Evolutionary conservation across 2,329 filamentous ascomycete genomes (phyloP).

Genomic region (Sordariomycetes sp.): DNA sequence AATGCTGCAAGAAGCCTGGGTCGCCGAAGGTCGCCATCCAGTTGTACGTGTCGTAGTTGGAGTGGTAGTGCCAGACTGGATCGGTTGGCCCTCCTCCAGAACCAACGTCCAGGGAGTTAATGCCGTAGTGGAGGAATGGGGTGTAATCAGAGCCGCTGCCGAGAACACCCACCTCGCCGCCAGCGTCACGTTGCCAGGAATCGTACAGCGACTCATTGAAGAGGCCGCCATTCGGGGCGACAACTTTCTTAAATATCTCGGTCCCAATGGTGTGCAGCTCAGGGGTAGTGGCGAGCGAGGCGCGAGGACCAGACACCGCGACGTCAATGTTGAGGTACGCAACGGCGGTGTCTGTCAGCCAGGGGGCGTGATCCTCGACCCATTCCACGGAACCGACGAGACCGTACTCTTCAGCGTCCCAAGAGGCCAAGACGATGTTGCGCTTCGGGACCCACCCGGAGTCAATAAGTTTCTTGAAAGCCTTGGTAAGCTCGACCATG

Average conservation of each 20-base stretch:
- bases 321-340: constrained; percentile 79
- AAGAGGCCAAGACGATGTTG: constrained; percentile 61
- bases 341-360: constrained; percentile 62
- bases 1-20: constrained; percentile 50
- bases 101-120: constrained; percentile 44
- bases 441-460: constrained; percentile 74
- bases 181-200: constrained; percentile 24
- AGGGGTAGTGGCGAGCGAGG: constrained; percentile 52
- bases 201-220: constrained; percentile 30
- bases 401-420: constrained; percentile 72
- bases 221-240: constrained; percentile 49
- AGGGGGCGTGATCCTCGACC: constrained; percentile 75
- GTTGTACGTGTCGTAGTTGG: constrained; percentile 74
- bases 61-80: constrained; percentile 67
- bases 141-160: constrained; percentile 62
- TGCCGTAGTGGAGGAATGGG: constrained; percentile 50
- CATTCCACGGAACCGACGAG: constrained; percentile 76
- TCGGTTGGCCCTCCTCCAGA: constrained; percentile 33
- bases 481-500: constrained; percentile 65
- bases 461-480: constrained; percentile 59
- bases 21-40: constrained; percentile 82
- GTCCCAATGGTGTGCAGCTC: constrained; percentile 58
- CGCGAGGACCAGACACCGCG: constrained; percentile 47
- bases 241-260: constrained; percentile 50
- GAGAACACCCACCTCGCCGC: constrained; percentile 37